These are phyloP conservation scores for Venturia effusa DNA, from an alignment of 2,329 filamentous ascomycete species.

Conservation along the genomic window DNA sequence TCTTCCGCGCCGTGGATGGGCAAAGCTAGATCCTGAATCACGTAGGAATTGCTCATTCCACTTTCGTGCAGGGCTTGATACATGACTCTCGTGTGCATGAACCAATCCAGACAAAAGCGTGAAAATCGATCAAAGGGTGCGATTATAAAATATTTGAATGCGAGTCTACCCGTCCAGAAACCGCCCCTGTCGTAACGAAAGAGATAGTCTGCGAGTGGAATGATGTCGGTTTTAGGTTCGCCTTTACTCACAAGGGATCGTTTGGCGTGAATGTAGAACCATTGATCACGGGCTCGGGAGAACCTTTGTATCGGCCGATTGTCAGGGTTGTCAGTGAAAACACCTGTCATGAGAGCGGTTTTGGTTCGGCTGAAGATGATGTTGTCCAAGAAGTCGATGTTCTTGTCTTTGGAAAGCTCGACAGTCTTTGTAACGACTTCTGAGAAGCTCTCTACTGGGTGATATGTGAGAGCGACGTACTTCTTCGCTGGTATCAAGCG, in stretches of 20 bases:
- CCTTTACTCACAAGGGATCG: conserved; percentile 22
- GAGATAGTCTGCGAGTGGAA: conserved; percentile 55
- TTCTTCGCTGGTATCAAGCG: conserved; percentile 34
- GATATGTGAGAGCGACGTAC: conserved; percentile 40
- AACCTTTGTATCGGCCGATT: conserved; percentile 22
- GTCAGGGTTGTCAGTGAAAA: conserved; percentile 20
- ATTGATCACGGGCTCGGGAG: conserved; percentile 34
- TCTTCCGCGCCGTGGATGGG: conserved; percentile 31
- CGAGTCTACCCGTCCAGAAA: conserved; percentile 55
- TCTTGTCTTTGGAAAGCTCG: conserved; percentile 25
- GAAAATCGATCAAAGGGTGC: conserved; percentile 54
- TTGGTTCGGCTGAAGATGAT: conserved; percentile 35
- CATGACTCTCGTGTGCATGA: conserved; percentile 53
- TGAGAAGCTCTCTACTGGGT: conserved; percentile 29
- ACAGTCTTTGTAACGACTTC: conserved; percentile 29
- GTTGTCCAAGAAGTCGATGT: conserved; percentile 38
- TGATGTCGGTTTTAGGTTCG: conserved; percentile 31
- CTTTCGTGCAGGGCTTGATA: conserved; percentile 55
- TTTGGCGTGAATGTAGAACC: conserved; percentile 39
- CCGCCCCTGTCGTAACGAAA: conserved; percentile 61
- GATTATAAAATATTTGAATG: conserved; percentile 52
- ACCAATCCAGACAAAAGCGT: conserved; percentile 44
- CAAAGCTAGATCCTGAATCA: conserved; percentile 52
- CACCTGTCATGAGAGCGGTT: conserved; percentile 34
- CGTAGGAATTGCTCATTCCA: conserved; percentile 47